Base-by-base conservation (phyloP, 1,139 yeast species). In the Candida glucosophila region DNA sequence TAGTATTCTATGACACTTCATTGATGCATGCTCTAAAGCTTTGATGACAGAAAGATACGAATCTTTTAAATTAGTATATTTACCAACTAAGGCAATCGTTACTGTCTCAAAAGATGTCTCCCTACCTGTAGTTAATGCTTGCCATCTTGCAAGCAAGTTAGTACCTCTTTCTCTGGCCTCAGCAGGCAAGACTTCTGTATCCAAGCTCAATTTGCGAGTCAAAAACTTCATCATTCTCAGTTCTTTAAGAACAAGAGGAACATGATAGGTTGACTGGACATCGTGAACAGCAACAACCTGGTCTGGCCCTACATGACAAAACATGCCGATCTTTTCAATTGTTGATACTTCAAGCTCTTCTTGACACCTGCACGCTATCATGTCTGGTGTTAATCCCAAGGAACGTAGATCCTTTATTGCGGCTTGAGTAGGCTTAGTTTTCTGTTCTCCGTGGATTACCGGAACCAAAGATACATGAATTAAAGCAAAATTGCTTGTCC, bases 371-470 rank as follows among this genome's bases (percentile, higher is more conserved):
- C 97, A 90, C 32, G 97, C 98, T 60, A 90, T 85, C 74, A 90
- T 80, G 55, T 92, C 97, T 10, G 98, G 97, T 22, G 80, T 73
- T 52, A 92, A 71, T 43, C 99, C 99, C 39, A 90, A 67, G 29
- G 95, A 81, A 61, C 99, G 78, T 57, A 90, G 72, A 54, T 90
- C 98, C 55, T 86, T 85, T 48, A 92, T 82, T 23, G 99, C 99
- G 35, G 98, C 98, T 63, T 90, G 99, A 7, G 99, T 90, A 31
- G 99, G 99, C 61, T 90, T 90, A 26, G 99, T 90, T 69, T 90
- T 90, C 60, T 90, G 95, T 64, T 90, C 99, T 34, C 97, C 98
- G 41, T 86, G 94, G 46, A 90, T 90, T 28, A 90, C 97, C 20
- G 97, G 97, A 23, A 90, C 97, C 41, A 90, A 69, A 25, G 97